Evolutionary conservation across 306 rosid genomes (phyloP).

Genomic region (Sicyos baderoa): DNA sequence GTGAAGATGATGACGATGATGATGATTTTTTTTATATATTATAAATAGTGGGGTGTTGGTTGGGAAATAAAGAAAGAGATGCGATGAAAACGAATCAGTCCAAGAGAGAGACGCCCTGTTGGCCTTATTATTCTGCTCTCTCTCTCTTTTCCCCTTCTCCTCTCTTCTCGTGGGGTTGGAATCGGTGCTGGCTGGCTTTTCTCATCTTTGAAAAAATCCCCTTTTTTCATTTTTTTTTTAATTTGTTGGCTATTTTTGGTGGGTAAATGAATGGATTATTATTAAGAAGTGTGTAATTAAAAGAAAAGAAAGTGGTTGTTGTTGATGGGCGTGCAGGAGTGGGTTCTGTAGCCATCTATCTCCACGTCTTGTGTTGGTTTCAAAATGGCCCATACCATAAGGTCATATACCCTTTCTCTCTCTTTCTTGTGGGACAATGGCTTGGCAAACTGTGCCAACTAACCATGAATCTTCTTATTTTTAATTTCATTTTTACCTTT

Average conservation of each 20-base stretch:
- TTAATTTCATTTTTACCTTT: background rate
- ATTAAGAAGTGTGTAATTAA: background rate
- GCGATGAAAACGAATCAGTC: conserved; percentile 76
- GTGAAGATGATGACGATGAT: conserved; percentile 3
- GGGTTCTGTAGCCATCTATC: conserved; percentile 16
- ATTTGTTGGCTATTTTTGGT: conserved; percentile 1
- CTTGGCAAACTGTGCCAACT: conserved; percentile 19
- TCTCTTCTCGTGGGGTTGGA: conserved; percentile 38
- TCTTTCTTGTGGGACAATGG: conserved; percentile 3
- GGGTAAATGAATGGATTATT: background rate
- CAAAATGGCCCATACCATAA: conserved; percentile 15
- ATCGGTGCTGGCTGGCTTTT: conserved; percentile 37
- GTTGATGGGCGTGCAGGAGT: conserved; percentile 15
- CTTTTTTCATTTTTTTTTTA: background rate
- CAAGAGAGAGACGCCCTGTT: conserved; percentile 54
- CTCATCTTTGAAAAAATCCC: conserved; percentile 15
- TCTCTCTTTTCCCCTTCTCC: conserved; percentile 12
- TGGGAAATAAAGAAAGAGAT: conserved; percentile 40
- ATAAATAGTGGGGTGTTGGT: conserved; percentile 12
- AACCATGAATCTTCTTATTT: conserved; percentile 7
- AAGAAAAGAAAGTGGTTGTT: conserved; percentile 1
- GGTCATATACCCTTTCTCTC: background rate
- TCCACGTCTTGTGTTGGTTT: conserved; percentile 18
- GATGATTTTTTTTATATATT: background rate
- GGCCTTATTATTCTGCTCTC: conserved; percentile 38